Conservation (phyloP, 331 rosid species). For the Phaseolus coccineus region DNA sequence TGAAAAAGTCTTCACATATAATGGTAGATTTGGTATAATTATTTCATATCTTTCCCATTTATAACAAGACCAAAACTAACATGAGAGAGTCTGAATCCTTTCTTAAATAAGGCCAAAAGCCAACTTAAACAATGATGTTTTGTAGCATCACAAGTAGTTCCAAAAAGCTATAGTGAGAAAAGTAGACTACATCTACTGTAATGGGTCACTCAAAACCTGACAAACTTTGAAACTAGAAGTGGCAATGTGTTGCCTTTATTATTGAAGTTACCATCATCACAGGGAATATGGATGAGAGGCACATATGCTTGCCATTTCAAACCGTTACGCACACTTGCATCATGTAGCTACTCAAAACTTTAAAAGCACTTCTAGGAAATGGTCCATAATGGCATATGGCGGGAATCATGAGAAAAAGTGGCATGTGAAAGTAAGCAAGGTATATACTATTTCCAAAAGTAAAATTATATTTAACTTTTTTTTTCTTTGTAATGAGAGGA, state of each 20-base stretch:
- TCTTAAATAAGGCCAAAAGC: neutral
- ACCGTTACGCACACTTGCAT: slow-evolving; percentile 21
- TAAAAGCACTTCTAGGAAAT: slow-evolving; percentile 49
- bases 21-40: neutral
- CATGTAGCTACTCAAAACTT: slow-evolving; percentile 29
- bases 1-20: neutral
- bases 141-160: neutral
- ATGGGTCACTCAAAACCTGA: slow-evolving; percentile 12
- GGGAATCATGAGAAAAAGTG: slow-evolving; percentile 35
- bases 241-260: slow-evolving; percentile 24
- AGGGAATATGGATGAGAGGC: slow-evolving; percentile 31
- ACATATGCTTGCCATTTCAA: slow-evolving; percentile 37
- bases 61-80: neutral
- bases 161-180: neutral
- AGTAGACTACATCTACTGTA: neutral
- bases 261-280: slow-evolving; percentile 36
- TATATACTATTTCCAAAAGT: slow-evolving; percentile 35
- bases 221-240: slow-evolving; percentile 6
- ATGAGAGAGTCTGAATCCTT: neutral
- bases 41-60: neutral
- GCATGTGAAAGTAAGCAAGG: neutral
- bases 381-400: slow-evolving; percentile 39
- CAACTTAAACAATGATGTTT: neutral
- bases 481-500: neutral
- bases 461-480: slow-evolving; percentile 26